Evolutionary conservation across 768 basidiomycete genomes (phyloP).

Genomic region (Leccinum disarticulatum): DNA sequence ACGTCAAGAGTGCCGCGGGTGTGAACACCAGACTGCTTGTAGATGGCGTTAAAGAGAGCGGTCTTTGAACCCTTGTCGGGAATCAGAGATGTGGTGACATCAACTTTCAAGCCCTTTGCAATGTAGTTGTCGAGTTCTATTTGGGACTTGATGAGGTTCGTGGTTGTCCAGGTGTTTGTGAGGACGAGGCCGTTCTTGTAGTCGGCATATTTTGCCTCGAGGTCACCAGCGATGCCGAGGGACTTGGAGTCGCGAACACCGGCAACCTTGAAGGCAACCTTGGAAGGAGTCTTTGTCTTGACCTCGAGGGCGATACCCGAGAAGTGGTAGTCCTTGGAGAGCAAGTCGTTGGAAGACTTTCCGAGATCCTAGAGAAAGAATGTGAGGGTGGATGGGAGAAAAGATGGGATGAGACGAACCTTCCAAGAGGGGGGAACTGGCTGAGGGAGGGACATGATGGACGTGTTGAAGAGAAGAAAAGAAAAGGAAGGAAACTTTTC

Average conservation of each 20-base stretch:
- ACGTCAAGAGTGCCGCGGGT: conserved; percentile 87
- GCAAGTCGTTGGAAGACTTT: conserved; percentile 95
- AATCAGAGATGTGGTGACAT: conserved; percentile 76
- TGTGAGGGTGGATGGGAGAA: conserved; percentile 1
- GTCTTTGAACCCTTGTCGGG: conserved; percentile 87
- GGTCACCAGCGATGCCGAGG: conserved; percentile 75
- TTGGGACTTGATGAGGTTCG: conserved; percentile 88
- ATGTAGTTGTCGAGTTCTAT: conserved; percentile 97
- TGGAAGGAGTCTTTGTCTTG: conserved; percentile 86
- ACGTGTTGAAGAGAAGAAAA: conserved; percentile 14
- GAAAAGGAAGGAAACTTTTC: conserved; percentile 2
- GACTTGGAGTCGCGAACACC: conserved; percentile 80
- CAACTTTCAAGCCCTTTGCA: conserved; percentile 96
- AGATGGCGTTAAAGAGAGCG: conserved; percentile 78
- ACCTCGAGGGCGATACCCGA: conserved; percentile 70
- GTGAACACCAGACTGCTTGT: conserved; percentile 97
- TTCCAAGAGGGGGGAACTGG: conserved; percentile 98
- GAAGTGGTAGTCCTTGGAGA: conserved; percentile 91
- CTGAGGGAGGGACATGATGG: conserved; percentile 84
- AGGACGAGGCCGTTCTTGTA: conserved; percentile 89
- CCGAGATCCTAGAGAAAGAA: conserved; percentile 72
- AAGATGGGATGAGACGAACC: conserved; percentile 38
- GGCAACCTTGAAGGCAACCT: conserved; percentile 91
- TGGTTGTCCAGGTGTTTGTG: conserved; percentile 95
- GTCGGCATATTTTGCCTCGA: conserved; percentile 95